Base-by-base conservation (phyloP, 257 asterid species). In the Gardenia jasminoides region DNA sequence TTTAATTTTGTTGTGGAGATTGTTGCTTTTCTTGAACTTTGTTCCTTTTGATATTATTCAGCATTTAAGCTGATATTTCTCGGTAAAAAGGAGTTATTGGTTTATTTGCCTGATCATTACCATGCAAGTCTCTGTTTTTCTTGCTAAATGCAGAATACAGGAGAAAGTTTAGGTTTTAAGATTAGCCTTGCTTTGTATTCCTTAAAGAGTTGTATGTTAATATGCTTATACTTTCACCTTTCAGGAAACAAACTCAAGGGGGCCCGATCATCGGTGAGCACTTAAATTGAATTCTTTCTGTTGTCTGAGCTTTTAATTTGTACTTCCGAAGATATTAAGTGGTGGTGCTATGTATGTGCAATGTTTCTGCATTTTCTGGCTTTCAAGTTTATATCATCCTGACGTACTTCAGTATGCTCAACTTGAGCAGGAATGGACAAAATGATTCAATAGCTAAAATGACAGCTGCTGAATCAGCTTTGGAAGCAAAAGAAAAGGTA, bases 401-500 rank as follows among this genome's bases (percentile, higher is more conserved):
- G 30, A 13, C 11, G 16, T 66, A 31, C 46, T 58, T 41, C 20
- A 0, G 56, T 20, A 67, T 70, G 43, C 50, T 50, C 74, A 83
- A 75, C 58, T 77, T 86, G 87, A 77, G 79, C 91, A 91, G 99
- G 87, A 85, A 91, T 76, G 89, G 78, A 59, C 93, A 84, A 59
- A 80, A 79, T 72, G 97, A 91, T 85, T 89, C 99, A 64, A 61
- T 96, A 44, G 90, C 95, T 75, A 92, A 83, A 88, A 93, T 93
- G 98, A 89, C 87, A 86, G 98, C 90, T 39, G 90, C 93, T 72
- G 97, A 92, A 85, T 94, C 86, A 82, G 86, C 92, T 19, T 76
- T 93, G 91, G 93, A 92, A 84, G 87, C 93, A 74, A 92, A 91
- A 88, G 97, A 90, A 59, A 94, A 92, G 79, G 97, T 92, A 76